phyloP scores from a whole-genome alignment of 2,329 filamentous ascomycete genomes.

The Cylindrodendrum hubeiense region DNA sequence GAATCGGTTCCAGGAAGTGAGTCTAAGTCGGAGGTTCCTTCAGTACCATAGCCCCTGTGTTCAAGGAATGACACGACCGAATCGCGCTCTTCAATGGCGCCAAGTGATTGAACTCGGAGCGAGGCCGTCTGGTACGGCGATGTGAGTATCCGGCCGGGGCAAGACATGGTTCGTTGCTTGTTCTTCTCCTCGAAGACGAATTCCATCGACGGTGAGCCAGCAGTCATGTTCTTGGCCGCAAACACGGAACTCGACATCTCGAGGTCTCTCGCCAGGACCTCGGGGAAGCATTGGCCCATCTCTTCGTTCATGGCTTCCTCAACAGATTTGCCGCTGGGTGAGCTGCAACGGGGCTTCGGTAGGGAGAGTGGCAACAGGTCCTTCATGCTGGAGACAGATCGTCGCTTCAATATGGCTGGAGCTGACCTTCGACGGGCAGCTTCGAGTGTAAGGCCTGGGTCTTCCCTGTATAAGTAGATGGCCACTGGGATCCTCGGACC shows the following conservation, averaged over 20 bases:
- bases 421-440: constrained; percentile 30
- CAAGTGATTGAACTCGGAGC: constrained; percentile 47
- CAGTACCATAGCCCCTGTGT: constrained; percentile 31
- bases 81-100: constrained; percentile 52
- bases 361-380: constrained; percentile 53
- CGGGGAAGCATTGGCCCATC: constrained; percentile 63
- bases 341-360: constrained; percentile 43
- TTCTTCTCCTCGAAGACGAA: constrained; percentile 48
- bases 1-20: constrained; percentile 47
- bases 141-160: constrained; percentile 35
- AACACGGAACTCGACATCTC: constrained; percentile 63
- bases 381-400: constrained; percentile 56
- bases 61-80: constrained; percentile 52
- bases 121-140: constrained; percentile 48
- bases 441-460: constrained; percentile 26
- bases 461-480: constrained; percentile 43
- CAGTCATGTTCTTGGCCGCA: constrained; percentile 63
- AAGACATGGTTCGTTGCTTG: constrained; percentile 27
- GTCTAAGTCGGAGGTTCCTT: constrained; percentile 51
- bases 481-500: constrained; percentile 35
- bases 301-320: constrained; percentile 47
- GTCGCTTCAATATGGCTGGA: constrained; percentile 41
- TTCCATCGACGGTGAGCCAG: constrained; percentile 58
- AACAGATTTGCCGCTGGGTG: constrained; percentile 34
- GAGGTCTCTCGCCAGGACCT: constrained; percentile 67